These are phyloP conservation scores for Oenanthe javanica DNA, from an alignment of 140 eudicot species.

Conservation along the genomic window DNA sequence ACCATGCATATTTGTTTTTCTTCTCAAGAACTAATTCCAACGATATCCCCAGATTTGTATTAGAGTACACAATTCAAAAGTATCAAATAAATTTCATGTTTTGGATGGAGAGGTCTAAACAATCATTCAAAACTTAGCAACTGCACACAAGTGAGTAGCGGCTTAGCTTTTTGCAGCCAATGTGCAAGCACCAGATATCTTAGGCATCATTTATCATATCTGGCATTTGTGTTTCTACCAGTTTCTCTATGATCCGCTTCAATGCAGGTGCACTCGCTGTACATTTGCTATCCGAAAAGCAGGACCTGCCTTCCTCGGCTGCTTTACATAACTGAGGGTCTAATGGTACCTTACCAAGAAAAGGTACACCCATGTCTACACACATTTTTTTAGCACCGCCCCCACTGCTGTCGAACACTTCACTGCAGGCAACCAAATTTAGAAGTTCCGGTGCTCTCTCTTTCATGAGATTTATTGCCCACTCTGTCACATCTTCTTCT, in stretches of 20 bases:
- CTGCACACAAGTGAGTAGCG: neutral
- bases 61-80: neutral
- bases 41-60: neutral
- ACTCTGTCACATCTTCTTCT: slow-evolving; percentile 52
- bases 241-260: slow-evolving; percentile 45
- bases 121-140: neutral
- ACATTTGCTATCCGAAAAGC: slow-evolving; percentile 58
- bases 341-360: slow-evolving; percentile 79
- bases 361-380: slow-evolving; percentile 70
- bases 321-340: slow-evolving; percentile 85
- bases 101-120: neutral
- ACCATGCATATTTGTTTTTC: slow-evolving; percentile 3
- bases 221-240: slow-evolving; percentile 25
- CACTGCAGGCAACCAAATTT: slow-evolving; percentile 47
- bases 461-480: slow-evolving; percentile 34
- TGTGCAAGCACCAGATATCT: no score
- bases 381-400: slow-evolving; percentile 91
- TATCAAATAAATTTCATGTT: neutral
- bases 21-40: slow-evolving; percentile 11
- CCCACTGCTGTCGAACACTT: slow-evolving; percentile 78
- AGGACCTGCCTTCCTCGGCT: slow-evolving; percentile 92
- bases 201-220: slow-evolving; percentile 7
- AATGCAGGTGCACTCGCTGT: slow-evolving; percentile 65
- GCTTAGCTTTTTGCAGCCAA: neutral
- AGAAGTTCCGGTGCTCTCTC: slow-evolving; percentile 77